Base-by-base conservation (phyloP, 2,329 filamentous ascomycete species). In the Penicillium sp. region DNA sequence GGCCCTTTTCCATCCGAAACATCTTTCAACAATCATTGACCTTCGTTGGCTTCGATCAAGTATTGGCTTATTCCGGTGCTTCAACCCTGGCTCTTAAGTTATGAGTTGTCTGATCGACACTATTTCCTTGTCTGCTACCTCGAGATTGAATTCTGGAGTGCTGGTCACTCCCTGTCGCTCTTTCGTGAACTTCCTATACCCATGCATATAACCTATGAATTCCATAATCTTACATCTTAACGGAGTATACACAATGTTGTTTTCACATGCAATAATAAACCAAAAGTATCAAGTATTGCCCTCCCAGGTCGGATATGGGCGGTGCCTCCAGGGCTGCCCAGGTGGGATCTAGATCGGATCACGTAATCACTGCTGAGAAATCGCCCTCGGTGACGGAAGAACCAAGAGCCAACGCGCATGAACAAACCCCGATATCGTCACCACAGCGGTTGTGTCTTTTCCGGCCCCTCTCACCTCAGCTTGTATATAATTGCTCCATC, bases 361-460 rank as follows among this genome's bases (percentile, higher is more conserved):
- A 63, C 61, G 57, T 63, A 56, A 50, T 46, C 50, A 22, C 10
- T 51, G 43, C 46, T 58, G 55, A 58, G 55, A 53, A 55, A 57
- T 54, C 56, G 29, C 20, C 18, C 2, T 14, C 2, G 16, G 38
- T 44, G 45, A 43, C 22, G 37, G 45, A 54, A 42, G 29, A n/a
- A 22, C 32, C 37, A 29, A 48, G 29, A n/a, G 18, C 32, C 37
- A 29, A 48, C 20, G 38, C 18, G 42, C 26, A 50, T 51, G 54
- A 61, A 61, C 53, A 29, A 53, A 53, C 38, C 44, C 56, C 52
- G 59, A 60, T 61, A 61, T 57, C 57, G 58, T 59, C 55, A 60
- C 49, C 26, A 45, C 55, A 54, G 20, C 13, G 20, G 13, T 24
- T 24, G 11, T n/a, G 55, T 45, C 50, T 45, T 49, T 18, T 50